Evolutionary conservation across 2,329 filamentous ascomycete genomes (phyloP).

Genomic region (Mycosphaerella sp.): DNA sequence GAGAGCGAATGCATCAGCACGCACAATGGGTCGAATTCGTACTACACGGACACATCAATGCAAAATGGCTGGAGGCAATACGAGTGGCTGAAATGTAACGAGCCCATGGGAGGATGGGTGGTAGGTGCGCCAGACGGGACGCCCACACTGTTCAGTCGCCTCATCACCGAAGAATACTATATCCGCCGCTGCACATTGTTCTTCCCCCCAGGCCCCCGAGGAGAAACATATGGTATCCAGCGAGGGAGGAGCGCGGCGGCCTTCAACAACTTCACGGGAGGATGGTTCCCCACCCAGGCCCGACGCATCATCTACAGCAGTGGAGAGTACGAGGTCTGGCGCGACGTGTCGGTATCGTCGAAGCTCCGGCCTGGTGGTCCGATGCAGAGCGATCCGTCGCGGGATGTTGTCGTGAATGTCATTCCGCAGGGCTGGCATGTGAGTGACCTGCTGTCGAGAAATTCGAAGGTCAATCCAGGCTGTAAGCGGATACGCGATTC

Average conservation of each 20-base stretch:
- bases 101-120: conserved; percentile 56
- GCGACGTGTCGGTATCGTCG: conserved; percentile 48
- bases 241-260: conserved; percentile 44
- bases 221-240: conserved; percentile 26
- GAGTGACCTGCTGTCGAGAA: conserved; percentile 46
- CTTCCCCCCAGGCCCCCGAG: conserved; percentile 47
- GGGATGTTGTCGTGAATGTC: conserved; percentile 45
- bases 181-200: conserved; percentile 50
- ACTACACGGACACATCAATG: conserved; percentile 50
- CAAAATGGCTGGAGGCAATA: conserved; percentile 51
- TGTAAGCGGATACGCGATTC: conserved; percentile 46
- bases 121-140: conserved; percentile 45
- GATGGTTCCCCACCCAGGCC: conserved; percentile 45
- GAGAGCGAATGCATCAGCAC: conserved; percentile 12
- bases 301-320: conserved; percentile 54
- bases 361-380: conserved; percentile 45
- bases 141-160: conserved; percentile 48
- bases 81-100: conserved; percentile 58
- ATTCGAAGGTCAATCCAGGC: conserved; percentile 44
- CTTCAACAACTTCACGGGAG: conserved; percentile 51
- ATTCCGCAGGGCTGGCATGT: conserved; percentile 52
- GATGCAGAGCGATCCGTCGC: conserved; percentile 39
- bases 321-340: conserved; percentile 56
- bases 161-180: conserved; percentile 49
- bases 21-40: conserved; percentile 35